Percentiles rank a stretch among this genome's conserved stretches.
Conservation (phyloP, 768 basidiomycete species). For the Kondoa malvinella region DNA sequence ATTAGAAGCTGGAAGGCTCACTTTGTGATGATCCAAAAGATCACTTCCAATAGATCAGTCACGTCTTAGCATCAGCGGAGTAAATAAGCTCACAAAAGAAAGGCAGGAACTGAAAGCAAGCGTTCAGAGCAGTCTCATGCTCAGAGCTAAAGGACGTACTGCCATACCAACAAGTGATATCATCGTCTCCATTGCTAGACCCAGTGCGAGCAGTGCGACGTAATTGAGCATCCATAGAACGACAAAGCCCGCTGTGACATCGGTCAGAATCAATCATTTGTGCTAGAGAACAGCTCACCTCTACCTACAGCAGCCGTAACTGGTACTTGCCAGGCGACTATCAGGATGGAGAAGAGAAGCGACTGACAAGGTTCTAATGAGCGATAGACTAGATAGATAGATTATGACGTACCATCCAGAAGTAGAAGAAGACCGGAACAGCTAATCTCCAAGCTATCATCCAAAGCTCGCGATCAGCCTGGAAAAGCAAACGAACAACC, state of each 20-base stretch:
- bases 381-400: not conserved
- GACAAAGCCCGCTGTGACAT: constrained; percentile 25
- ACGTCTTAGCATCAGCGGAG: constrained; percentile 8
- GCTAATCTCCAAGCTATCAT: constrained; percentile 22
- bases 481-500: constrained; percentile 14
- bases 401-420: constrained; percentile 25
- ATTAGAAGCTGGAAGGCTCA: constrained; percentile 11
- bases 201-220: constrained; percentile 27
- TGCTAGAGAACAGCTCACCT: not conserved
- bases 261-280: not conserved
- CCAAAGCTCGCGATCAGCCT: too few species aligned
- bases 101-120: not conserved
- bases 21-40: constrained; percentile 31
- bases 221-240: constrained; percentile 32
- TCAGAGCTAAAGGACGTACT: not conserved
- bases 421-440: constrained; percentile 25
- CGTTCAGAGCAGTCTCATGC: not conserved
- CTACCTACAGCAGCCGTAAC: not conserved
- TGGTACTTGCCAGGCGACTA: not conserved
- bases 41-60: constrained; percentile 28
- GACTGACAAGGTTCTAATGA: not conserved
- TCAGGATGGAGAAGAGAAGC: not conserved
- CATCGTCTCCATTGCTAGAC: constrained; percentile 30
- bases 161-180: constrained; percentile 19
- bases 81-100: not conserved